Evolutionary conservation across 176 grass and related monocot species (phyloP), one percentile per base, ranked within the genome.

Genomic region (Zea luxurians): DNA sequence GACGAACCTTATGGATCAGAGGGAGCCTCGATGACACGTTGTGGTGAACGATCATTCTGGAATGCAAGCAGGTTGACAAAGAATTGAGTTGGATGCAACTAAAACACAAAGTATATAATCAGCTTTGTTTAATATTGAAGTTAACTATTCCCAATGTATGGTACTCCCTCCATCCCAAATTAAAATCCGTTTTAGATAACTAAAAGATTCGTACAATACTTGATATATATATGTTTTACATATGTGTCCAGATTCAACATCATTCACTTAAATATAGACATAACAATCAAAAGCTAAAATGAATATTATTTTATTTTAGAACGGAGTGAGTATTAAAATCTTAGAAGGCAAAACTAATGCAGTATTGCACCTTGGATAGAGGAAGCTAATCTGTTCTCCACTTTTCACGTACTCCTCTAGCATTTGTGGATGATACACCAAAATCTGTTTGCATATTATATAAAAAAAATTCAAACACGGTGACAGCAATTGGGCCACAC

Each of bases 391-490:
- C 71, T 97, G 93, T 37, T 91, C 90, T 84, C 88, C 93, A 59
- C 93, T 90, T 78, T 81, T 85, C 74, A 97, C 76, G 73, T 89
- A 91, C 55, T 91, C 93, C 71, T 97, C 83, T 36, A 97, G 86
- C 93, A 97, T 97, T 55, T 93, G 88, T 47, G 88, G 93, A 91
- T 97, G 93, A 78, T 93, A 97, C 87, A 93, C 94, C 77, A 97
- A 83, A 86, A 97, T 97, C 94, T 97, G 86, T 80, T 91, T 80
- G 70, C 72, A 71, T 82, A 79, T 83, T 69, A 80, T n/a, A 27
- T 76, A 77, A 88, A 82, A 57, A 57, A 66, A 27, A 85, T 37
- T 48, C 34, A 66, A 78, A 16, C 4, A 15, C 64, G 4, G 42
- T 10, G 36, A 69, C 21, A 27, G 27, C 27, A 27, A 27, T 27